Percentiles rank a stretch among this genome's conserved stretches.
Conservation (phyloP, 176 grass and related monocot genomes). For the Melocanna baccifera region DNA sequence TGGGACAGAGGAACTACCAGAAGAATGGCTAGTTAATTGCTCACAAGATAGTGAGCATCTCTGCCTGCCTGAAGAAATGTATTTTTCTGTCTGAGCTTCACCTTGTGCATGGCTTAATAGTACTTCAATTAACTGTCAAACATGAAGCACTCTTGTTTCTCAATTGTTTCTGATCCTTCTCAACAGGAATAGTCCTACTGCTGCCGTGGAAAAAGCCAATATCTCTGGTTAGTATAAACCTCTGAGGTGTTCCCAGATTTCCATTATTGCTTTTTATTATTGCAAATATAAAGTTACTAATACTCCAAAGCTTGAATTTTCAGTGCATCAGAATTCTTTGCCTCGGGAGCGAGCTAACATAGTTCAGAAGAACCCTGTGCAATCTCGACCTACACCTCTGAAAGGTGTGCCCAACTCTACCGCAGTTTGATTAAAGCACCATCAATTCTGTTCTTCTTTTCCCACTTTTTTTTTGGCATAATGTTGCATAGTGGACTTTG, state of each 20-base stretch:
- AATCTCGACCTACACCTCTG: constrained; percentile 36
- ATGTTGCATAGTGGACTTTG: background rate
- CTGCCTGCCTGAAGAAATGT: constrained; percentile 59
- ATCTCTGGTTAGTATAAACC: constrained; percentile 45
- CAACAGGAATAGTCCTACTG: constrained; percentile 52
- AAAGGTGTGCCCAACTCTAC: constrained; percentile 27
- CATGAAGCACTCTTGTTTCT: background rate
- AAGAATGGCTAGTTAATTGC: constrained; percentile 75
- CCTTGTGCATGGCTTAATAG: background rate
- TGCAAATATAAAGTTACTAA: background rate
- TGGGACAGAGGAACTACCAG: constrained; percentile 62
- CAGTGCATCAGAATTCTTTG: constrained; percentile 34
- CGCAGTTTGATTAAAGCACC: background rate
- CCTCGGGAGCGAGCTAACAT: constrained; percentile 33
- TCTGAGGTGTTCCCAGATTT: background rate
- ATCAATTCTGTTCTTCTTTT: background rate
- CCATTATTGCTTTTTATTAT: background rate
- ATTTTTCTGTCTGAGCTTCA: background rate
- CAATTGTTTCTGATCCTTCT: constrained; percentile 22
- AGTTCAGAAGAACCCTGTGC: constrained; percentile 29
- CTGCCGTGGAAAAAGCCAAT: constrained; percentile 33
- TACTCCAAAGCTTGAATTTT: constrained; percentile 16
- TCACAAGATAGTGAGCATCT: constrained; percentile 56
- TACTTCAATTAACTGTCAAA: background rate
- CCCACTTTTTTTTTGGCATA: background rate